Evolutionary conservation across 140 eudicot genomes (phyloP), one percentile per base, ranked within the genome.

Genomic region (Erigeron philadelphicus): DNA sequence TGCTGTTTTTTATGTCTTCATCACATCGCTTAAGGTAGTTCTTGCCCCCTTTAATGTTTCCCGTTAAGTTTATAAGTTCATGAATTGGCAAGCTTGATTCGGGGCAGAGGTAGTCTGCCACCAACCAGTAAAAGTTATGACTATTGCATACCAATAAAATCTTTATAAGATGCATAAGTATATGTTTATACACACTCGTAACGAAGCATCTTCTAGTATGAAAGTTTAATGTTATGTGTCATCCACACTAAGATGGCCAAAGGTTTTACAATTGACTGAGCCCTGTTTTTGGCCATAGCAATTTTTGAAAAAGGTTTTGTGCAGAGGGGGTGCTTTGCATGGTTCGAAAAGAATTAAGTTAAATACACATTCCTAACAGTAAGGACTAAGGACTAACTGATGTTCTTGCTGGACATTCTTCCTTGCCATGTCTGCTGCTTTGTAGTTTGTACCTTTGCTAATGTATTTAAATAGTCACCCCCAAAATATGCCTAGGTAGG

Each of bases 11-110:
- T 17, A 11, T 50, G 38, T 67, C 18, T 35, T 16, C 35, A n/a
- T 50, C 64, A 54, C 73, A 68, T 68, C 15, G 50, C 50, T 53
- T 40, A 40, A 53, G 53, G 62, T 4, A 18, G 53, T 31, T 68
- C 47, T 10, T 68, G 73, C 53, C 17, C 25, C 64, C 2, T 54
- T 10, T 8, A 15, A 31, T 9, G 48, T 49, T 50, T 9, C 48
- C 15, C 42, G 53, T 63, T 47, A 47, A 11, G 15, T 45, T 18
- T 65, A 45, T 18, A n/a, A 23, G 8, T 25, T 66, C 15, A 25
- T 65, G 47, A 21, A 9, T 64, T 45, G 11, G 13, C 25, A 66
- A 48, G 71, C 43, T 31, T 8, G 23, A 53, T 52, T 48, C 13
- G 60, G 72, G 21, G 13, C 44, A 66, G 50, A 31, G 38, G n/a